Percentiles rank a stretch among this genome's conserved stretches.
Conservation (phyloP, 2,329 filamentous ascomycete species). For the Ustulina deusta region DNA sequence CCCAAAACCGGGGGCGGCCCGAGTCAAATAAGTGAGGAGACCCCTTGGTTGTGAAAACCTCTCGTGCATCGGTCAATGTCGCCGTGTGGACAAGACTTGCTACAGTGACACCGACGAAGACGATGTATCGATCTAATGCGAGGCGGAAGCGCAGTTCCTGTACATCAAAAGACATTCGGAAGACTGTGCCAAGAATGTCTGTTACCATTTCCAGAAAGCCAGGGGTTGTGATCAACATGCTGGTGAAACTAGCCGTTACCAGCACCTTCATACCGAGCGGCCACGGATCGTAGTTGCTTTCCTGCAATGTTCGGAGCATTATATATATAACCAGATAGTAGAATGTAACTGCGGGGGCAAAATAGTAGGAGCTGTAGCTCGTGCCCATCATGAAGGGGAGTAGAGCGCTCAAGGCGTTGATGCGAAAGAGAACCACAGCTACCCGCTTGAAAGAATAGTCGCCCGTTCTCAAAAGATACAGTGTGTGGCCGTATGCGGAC, state of each 20-base stretch:
- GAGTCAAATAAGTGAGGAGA: conserved; percentile 31
- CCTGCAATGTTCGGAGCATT: conserved; percentile 59
- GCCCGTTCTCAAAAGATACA: conserved; percentile 66
- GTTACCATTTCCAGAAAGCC: conserved; percentile 59
- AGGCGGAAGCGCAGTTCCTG: conserved; percentile 64
- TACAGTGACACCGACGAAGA: conserved; percentile 67
- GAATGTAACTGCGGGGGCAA: conserved; percentile 69
- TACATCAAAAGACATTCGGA: conserved; percentile 62
- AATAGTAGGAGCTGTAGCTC: conserved; percentile 68
- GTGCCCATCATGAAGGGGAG: conserved; percentile 69
- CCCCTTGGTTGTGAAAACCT: conserved; percentile 38
- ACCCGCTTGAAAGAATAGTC: conserved; percentile 69
- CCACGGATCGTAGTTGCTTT: conserved; percentile 57
- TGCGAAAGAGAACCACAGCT: conserved; percentile 64
- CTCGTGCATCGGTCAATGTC: conserved; percentile 37
- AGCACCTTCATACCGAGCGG: conserved; percentile 62
- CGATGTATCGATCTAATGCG: conserved; percentile 65
- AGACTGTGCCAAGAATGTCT: conserved; percentile 54
- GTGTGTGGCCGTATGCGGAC: conserved; percentile 70
- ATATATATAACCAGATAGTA: conserved; percentile 71
- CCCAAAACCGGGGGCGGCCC: conserved; percentile 26
- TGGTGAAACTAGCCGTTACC: conserved; percentile 56
- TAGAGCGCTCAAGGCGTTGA: conserved; percentile 67
- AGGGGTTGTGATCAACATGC: conserved; percentile 51
- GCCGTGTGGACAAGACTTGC: conserved; percentile 57